A percentile compares a stretch with the other conserved stretches of the same genome.
Evolutionary conservation across 1,284 basidiomycete genomes (phyloP).

Genomic region (Ceratobasidium sp.): DNA sequence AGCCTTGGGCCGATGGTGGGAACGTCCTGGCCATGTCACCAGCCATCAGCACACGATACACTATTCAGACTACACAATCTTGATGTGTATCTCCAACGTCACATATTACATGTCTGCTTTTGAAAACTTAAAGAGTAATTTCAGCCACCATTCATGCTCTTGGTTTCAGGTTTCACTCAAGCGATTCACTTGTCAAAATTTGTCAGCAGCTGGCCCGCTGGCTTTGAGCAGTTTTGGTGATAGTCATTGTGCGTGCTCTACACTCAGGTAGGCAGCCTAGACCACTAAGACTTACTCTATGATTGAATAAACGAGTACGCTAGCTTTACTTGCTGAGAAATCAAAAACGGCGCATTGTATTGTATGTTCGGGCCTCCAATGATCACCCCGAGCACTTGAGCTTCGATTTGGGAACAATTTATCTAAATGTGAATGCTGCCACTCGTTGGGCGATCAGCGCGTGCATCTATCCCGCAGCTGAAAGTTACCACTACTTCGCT

Average conservation of each 20-base stretch:
- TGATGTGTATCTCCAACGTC: background rate
- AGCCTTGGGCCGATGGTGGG: background rate
- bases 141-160: too few relatives aligned
- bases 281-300: background rate
- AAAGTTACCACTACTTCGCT: constrained; percentile 5
- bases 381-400: background rate
- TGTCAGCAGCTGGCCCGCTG: background rate
- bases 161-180: background rate
- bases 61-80: background rate
- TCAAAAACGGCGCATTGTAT: background rate
- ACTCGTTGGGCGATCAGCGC: background rate
- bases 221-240: background rate
- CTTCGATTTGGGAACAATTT: background rate
- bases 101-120: background rate
- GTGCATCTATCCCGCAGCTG: background rate
- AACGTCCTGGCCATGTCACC: background rate
- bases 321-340: background rate
- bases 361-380: background rate
- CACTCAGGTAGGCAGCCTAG: background rate
- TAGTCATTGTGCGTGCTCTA: background rate
- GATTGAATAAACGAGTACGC: background rate
- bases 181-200: background rate
- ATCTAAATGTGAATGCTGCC: background rate
- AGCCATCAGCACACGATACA: background rate
- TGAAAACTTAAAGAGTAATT: background rate